Evolutionary conservation across 345 rosid species (phyloP), one percentile per base, ranked within the genome.

Genomic region (Rubroshorea leprosula): DNA sequence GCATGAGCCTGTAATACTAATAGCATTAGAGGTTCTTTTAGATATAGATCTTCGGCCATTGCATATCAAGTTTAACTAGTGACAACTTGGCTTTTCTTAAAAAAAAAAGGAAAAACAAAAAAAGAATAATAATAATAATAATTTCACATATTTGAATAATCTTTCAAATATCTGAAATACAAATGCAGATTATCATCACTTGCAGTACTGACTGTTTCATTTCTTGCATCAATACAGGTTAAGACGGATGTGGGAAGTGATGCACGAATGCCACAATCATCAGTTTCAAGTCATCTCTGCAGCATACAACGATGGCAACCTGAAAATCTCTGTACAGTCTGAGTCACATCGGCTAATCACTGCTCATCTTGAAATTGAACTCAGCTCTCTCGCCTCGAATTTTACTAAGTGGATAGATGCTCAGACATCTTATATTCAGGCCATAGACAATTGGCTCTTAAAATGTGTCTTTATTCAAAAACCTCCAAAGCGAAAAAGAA

Each of bases 211-310:
- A 29, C 4, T 29, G 35, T 29, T 29, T 6, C 41, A 6, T 35
- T 35, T 35, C 41, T 1, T 35, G 41, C 11, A 8, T 13, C 12
- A 8, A 66, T 59, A 51, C 83, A 93, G 99, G 85, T 72, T 93
- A 66, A 79, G 82, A 57, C 83, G 94, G 64, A 93, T 93, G 97
- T 93, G 99, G 99, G 87, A 82, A 69, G 94, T 83, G 31, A 93
- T 89, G 97, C 68, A 61, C 43, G 92, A 89, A 72, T 93, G 94
- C 77, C 97, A 93, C 72, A 78, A 64, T 73, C 88, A 64, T 61
- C 99, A 93, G 77, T 76, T 72, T 68, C 65, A 63, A 58, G 70
- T 85, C 25, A 82, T 89, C 54, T 58, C 87, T 1, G 72, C 66
- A 5, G 83, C 95, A 55, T 65, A 66, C 76, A 73, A 58, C 70